Conservation (phyloP, 768 basidiomycete species). For the Russula virescens region DNA sequence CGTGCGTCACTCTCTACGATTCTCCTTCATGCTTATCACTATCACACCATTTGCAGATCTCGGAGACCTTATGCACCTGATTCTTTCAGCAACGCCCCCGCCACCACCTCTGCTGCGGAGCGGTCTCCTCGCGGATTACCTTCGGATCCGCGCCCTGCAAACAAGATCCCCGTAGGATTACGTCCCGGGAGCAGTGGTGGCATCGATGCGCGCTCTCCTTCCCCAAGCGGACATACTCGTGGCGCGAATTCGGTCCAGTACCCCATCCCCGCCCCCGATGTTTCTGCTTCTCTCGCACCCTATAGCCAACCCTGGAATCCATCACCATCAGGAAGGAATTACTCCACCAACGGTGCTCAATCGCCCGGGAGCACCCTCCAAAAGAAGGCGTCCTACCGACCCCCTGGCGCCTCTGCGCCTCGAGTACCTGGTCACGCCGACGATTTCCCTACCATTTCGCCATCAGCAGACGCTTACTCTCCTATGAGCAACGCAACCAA, state of each 20-base stretch:
- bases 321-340: conserved; percentile 5
- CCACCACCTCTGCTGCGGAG: conserved; percentile 1
- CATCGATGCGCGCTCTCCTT: conserved; percentile 7
- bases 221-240: conserved; percentile 19
- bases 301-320: conserved; percentile 16
- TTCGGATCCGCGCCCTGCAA: conserved; percentile 17
- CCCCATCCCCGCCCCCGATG: conserved; percentile 19
- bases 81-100: conserved; percentile 2
- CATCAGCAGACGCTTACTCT: conserved; percentile 7
- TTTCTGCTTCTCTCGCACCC: not conserved
- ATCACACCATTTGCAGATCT: not conserved
- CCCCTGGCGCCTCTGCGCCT: conserved; percentile 29
- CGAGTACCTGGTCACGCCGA: conserved; percentile 27
- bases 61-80: conserved; percentile 14
- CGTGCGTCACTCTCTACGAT: conserved; percentile 7
- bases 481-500: not conserved
- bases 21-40: not conserved
- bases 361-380: conserved; percentile 4
- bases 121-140: conserved; percentile 19
- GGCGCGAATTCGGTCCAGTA: conserved; percentile 13
- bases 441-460: not conserved
- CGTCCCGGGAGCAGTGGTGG: conserved; percentile 14
- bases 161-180: not conserved
- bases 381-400: conserved; percentile 26
- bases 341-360: conserved; percentile 9